Evolutionary conservation across 139 green algal genomes (phyloP), one percentile per base, ranked within the genome.

Genomic region (Chlamydomonas asymmetrica): DNA sequence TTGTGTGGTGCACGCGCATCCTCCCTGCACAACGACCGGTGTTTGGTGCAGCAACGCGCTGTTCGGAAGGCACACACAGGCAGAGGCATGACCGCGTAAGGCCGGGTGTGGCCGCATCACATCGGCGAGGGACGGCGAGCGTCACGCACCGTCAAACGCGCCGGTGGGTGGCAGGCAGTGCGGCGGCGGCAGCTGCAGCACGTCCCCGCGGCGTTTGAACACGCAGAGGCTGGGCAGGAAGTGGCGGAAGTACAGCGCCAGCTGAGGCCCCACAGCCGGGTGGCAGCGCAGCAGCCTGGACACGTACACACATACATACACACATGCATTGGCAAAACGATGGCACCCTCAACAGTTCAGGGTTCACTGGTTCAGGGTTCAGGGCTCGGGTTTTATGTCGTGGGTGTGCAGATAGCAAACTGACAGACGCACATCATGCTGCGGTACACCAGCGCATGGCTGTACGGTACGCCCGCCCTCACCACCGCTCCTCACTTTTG

Each of bases 271-370:
- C 2, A 79, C 72, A 35, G 34, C 35, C n/a, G 60, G 71, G 54
- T 86, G 81, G 40, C 45, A 61, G 25, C 41, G 56, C 2, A 85
- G 64, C 57, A 85, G 71, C 56, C 75, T 85, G 81, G 13, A 31
- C 3, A 29, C 25, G n/a, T n/a, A n/a, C n/a, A n/a, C n/a, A n/a
- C n/a, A n/a, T n/a, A 56, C 20, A 56, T 20, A 56, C 48, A 27
- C 16, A 20, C 48, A 56, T 16, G 48, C 16, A 16, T 56, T 27
- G 16, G 48, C 16, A 27, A 16, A 56, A 16, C 20, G 16, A 27
- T 56, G 48, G 16, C 16, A 56, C 16, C 48, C 16, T 20, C 16
- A 56, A 27, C 16, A 20, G 48, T 56, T 16, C 48, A 56, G 48
- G 16, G 48, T 56, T 56, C 48, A 56, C 48, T 56, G 48, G 20